Evolutionary conservation across 2,329 filamentous ascomycete genomes (phyloP), one percentile per base, ranked within the genome.

Genomic region (Pleurostoma richardsiae): DNA sequence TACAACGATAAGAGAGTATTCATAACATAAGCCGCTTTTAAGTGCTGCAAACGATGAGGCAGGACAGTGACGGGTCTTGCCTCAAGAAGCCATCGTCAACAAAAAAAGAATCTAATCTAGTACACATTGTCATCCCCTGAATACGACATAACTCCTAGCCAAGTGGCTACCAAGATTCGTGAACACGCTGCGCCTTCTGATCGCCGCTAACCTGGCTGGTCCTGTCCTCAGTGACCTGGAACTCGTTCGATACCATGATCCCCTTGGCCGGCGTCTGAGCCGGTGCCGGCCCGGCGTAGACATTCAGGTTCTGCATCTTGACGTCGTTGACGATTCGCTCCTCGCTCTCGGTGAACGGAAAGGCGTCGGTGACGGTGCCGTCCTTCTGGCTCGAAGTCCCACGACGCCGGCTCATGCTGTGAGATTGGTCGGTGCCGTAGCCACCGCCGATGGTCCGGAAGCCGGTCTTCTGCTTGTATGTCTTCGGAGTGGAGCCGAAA

Each of bases 381-480:
- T 63, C 63, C 42, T 70, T 64, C 0, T 54, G 56, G 8, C 56
- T 66, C 1, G 56, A 55, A 6, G 61, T 61, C 3, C 59, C 61
- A 4, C 61, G 57, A n/a, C 60, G 54, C 2, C 58, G 59, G 27
- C 56, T 60, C 30, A 29, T 4, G 28, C 30, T 29, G 5, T 29
- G 4, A 4, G 41, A 42, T 29, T 54, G 53, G 4, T 56, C 58
- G 11, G 56, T 49, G n/a, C 54, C 56, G 10, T 59, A 60, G 11
- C 64, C 66, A 8, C 61, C 68, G 3, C 68, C 68, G 26, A 72
- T 70, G 4, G 68, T 71, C 26, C 63, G 66, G 51, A 70, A 60
- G 4, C 63, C 64, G 10, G 56, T 62, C 1, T 66, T 65, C 1
- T 58, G 61, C 52, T 69, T 66, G 49, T 68, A 67, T 30, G 61